A percentile compares a stretch with the other conserved stretches of the same genome.
These are phyloP conservation scores for Chamaecyparis obtusa DNA, from an alignment of 75 land plant species.

Conservation along the genomic window DNA sequence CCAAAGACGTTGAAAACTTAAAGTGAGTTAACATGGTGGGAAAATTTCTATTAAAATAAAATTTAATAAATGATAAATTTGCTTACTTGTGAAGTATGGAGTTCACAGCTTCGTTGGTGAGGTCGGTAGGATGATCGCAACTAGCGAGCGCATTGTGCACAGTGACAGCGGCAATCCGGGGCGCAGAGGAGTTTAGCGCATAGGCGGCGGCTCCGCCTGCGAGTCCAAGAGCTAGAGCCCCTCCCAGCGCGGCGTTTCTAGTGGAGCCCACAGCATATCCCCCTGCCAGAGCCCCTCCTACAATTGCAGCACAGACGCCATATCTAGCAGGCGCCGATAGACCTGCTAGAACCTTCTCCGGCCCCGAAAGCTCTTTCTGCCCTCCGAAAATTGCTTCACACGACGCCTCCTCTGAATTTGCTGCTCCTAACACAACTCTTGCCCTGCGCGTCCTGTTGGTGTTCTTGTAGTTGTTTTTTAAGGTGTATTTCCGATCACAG, in stretches of 20 bases:
- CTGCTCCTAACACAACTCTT: neutral
- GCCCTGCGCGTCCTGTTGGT: neutral
- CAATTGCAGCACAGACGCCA: constrained; percentile 52
- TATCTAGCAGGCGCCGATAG: constrained; percentile 67
- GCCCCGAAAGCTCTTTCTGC: constrained; percentile 63
- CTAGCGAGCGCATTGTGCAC: constrained; percentile 73
- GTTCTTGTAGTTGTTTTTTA: neutral
- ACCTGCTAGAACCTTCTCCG: constrained; percentile 51
- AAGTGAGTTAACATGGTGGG: too few relatives aligned
- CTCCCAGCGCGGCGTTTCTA: constrained; percentile 55
- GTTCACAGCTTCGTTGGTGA: constrained; percentile 66
- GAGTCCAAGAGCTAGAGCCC: constrained; percentile 72
- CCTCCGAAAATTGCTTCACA: constrained; percentile 49
- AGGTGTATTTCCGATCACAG: too few relatives aligned
- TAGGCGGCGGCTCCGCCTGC: constrained; percentile 74
- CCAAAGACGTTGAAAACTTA: too few relatives aligned
- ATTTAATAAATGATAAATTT: neutral
- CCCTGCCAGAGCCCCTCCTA: constrained; percentile 73
- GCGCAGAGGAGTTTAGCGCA: constrained; percentile 64
- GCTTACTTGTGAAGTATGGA: constrained; percentile 59
- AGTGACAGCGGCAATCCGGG: constrained; percentile 76
- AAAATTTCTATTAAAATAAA: neutral
- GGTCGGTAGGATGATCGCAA: constrained; percentile 50
- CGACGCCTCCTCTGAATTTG: neutral
- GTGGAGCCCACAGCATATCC: constrained; percentile 73